Evolutionary conservation across 805 yeast species (phyloP).

Genomic region (Candida xiaguanensis): DNA sequence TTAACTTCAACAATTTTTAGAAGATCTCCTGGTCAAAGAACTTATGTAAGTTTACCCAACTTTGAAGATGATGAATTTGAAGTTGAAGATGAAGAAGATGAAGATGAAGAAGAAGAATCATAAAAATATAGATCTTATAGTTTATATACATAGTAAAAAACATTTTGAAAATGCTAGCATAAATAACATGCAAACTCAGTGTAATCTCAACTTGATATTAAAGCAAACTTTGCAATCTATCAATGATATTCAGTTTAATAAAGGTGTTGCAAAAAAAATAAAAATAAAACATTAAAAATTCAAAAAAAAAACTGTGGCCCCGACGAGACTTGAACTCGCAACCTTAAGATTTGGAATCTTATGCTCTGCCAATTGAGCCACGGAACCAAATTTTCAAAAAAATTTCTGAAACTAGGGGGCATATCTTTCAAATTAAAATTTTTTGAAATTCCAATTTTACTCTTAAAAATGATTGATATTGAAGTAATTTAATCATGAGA

Average conservation of each 20-base stretch:
- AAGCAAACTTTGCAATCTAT: no score
- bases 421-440: not conserved
- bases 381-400: conserved; percentile 1
- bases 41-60: conserved; percentile 40
- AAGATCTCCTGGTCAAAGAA: conserved; percentile 36
- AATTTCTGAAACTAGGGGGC: no score
- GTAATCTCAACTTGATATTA: no score
- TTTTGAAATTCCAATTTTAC: no score
- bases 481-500: no score
- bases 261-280: no score
- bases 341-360: conserved; percentile 55
- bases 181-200: no score
- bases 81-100: conserved; percentile 37
- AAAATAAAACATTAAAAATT: not conserved
- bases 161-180: no score
- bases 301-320: conserved; percentile 35
- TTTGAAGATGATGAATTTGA: conserved; percentile 34
- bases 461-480: no score
- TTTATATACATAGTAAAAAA: no score
- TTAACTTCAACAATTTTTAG: conserved; percentile 27
- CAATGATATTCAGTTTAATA: no score
- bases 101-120: conserved; percentile 36
- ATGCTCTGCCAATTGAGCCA: conserved; percentile 6
- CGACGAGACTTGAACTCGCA: conserved; percentile 88
- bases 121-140: no score